Conservation (phyloP, 768 basidiomycete genomes). For the Paxillus rubicundulus region DNA sequence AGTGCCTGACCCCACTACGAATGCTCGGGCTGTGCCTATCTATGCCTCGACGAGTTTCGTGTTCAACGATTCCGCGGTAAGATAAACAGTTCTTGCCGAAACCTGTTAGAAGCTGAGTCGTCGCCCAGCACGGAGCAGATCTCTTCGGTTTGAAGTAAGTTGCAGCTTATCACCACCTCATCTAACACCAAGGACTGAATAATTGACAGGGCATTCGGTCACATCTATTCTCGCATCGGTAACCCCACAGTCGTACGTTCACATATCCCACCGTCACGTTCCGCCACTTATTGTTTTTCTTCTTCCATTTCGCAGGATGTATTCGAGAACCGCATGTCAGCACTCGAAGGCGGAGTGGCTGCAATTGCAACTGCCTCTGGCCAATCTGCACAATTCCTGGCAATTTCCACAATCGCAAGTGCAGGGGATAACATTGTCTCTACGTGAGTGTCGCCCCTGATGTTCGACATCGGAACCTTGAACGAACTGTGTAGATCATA, state of each 20-base stretch:
- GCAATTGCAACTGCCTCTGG: conserved; percentile 59
- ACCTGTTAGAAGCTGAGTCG: conserved; percentile 2
- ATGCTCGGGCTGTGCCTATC: conserved; percentile 63
- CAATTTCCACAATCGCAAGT: conserved; percentile 49
- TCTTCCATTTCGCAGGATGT: conserved; percentile 48
- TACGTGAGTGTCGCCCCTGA: conserved; percentile 37
- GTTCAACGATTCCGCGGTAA: conserved; percentile 52
- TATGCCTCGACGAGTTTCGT: conserved; percentile 56
- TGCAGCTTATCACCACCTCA: background rate
- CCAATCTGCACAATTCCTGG: conserved; percentile 62
- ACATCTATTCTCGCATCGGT: conserved; percentile 54
- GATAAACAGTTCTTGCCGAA: background rate
- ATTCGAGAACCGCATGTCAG: conserved; percentile 63
- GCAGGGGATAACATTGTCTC: conserved; percentile 66
- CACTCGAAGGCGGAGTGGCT: conserved; percentile 60
- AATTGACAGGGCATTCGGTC: conserved; percentile 37
- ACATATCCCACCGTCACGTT: background rate
- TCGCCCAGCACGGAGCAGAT: conserved; percentile 48
- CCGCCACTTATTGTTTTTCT: background rate
- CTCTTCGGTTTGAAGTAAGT: conserved; percentile 45
- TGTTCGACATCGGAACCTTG: background rate
- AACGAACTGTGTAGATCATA: conserved; percentile 35
- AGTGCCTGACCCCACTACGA: conserved; percentile 48
- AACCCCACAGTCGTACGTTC: conserved; percentile 54
- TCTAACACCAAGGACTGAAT: background rate